Evolutionary conservation across 352 stramenopile genomes (phyloP), one percentile per base, ranked within the genome.

Genomic region (Pythium aphanidermatum): DNA sequence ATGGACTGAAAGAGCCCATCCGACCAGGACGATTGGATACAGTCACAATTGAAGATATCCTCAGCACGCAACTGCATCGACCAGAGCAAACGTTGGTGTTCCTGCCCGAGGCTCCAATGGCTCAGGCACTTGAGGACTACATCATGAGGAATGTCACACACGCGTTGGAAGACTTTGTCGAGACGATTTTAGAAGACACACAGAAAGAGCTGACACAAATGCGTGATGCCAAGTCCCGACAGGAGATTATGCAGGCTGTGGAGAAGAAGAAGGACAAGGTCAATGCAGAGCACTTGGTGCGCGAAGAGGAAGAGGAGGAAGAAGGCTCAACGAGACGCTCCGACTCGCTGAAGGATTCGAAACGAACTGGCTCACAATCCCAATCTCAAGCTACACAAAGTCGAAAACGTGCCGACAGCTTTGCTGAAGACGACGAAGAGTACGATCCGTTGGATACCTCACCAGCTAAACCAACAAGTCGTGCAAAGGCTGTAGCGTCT

Each of bases 131-230:
- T 3, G 81, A 92, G 38, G 70, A 86, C 2, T 95, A 91, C 46
- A 77, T 88, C 1, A 39, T 84, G 16, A 95, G 90, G 58, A 92
- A 88, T 48, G 82, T 88, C 11, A 47, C 78, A 20, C 77, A 72
- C 2, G 83, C 83, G 17, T 68, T 95, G 35, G 73, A 88, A 34
- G 76, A 92, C 17, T 88, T 87, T 55, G 77, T 90, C 13, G 66
- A 82, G 30, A 57, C 47, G 8, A 58, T 86, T 8, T 48, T 95
- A 0, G 66, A 89, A 33, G 63, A 85, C 16, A 90, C 81, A 12
- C 81, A 92, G 56, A 62, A 59, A 38, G 76, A 88, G 41, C 47
- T 95, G 2, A 61, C 34, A 8, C 52, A 55, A 5, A 78, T 74
- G 29, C 60, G 48, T 21, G 60, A 81, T 4, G 51, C 72, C 16